A percentile compares a stretch with the other conserved stretches of the same genome.
These are phyloP conservation scores for Aspergillus campestris DNA, from an alignment of 495 filamentous ascomycete species.

Conservation along the genomic window DNA sequence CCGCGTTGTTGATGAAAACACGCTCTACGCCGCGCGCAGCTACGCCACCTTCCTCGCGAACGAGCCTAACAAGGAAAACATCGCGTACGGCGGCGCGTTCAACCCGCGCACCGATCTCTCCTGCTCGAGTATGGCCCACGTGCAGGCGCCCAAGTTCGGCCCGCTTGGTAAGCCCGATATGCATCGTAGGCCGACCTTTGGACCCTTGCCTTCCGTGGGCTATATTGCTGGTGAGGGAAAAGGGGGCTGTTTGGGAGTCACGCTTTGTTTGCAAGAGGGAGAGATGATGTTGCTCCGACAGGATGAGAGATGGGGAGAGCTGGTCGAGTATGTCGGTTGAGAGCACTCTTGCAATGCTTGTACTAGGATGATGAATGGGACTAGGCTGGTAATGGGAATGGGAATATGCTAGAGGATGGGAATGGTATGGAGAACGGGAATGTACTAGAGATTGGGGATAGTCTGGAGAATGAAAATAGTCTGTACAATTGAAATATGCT, in stretches of 20 bases:
- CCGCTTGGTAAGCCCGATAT: slow-evolving; percentile 15
- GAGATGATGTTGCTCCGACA: slow-evolving; percentile 14
- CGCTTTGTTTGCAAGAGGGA: slow-evolving; percentile 19
- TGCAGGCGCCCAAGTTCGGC: slow-evolving; percentile 16
- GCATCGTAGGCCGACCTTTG: slow-evolving; percentile 19
- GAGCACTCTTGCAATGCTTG: not conserved
- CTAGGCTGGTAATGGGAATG: slow-evolving; percentile 3
- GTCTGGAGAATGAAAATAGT: too few species aligned
- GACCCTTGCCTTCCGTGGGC: slow-evolving; percentile 9
- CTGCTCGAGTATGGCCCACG: slow-evolving; percentile 19
- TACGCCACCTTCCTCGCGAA: slow-evolving; percentile 30
- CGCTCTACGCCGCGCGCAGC: slow-evolving; percentile 22
- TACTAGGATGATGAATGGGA: not conserved
- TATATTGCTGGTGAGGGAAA: slow-evolving; percentile 6
- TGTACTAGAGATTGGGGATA: too few species aligned
- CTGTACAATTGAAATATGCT: too few species aligned
- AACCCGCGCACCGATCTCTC: slow-evolving; percentile 24
- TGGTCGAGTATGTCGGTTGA: slow-evolving; percentile 3
- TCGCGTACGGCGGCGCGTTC: slow-evolving; percentile 27
- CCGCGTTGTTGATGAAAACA: slow-evolving; percentile 20
- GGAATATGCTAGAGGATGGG: too few species aligned
- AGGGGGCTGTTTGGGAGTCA: slow-evolving; percentile 11
- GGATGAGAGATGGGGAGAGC: slow-evolving; percentile 16
- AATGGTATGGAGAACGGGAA: too few species aligned
- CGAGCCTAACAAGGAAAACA: slow-evolving; percentile 24